phyloP scores from a whole-genome alignment of 2,329 filamentous ascomycete genomes.

The Diaporthe batatas region DNA sequence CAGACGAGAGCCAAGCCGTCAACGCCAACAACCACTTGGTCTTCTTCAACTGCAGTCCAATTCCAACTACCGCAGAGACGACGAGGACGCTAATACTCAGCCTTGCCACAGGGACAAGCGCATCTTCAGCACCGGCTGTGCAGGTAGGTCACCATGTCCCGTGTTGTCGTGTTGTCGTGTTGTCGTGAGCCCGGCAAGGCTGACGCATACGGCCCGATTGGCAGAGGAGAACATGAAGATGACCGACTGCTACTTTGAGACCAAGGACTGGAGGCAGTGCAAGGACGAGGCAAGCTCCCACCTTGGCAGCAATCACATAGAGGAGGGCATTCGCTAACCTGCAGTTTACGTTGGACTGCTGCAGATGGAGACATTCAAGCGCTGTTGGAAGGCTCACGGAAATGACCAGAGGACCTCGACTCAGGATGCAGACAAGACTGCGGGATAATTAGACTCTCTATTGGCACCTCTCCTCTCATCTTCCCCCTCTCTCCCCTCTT shows the following conservation, averaged over 20 bases:
- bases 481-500: conserved; percentile 5
- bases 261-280: conserved; percentile 95
- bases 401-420: conserved; percentile 86
- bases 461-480: not conserved
- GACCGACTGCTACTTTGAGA: conserved; percentile 96
- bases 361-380: conserved; percentile 89
- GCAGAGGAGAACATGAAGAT: conserved; percentile 88
- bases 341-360: conserved; percentile 4
- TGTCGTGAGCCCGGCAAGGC: not conserved
- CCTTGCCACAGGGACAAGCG: conserved; percentile 83
- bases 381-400: conserved; percentile 91
- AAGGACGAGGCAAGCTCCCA: conserved; percentile 80
- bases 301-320: not conserved
- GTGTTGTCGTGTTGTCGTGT: not conserved
- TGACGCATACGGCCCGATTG: not conserved
- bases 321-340: conserved; percentile 26
- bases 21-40: not conserved
- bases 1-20: conserved; percentile 19
- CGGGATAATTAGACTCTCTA: not conserved
- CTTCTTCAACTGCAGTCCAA: not conserved
- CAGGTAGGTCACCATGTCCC: conserved; percentile 66
- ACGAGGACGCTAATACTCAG: not conserved
- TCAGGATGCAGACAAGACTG: conserved; percentile 69
- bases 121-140: conserved; percentile 96
- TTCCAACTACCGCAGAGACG: not conserved